Base-by-base conservation (phyloP, 768 basidiomycete genomes). In the Tricholoma furcatifolium region DNA sequence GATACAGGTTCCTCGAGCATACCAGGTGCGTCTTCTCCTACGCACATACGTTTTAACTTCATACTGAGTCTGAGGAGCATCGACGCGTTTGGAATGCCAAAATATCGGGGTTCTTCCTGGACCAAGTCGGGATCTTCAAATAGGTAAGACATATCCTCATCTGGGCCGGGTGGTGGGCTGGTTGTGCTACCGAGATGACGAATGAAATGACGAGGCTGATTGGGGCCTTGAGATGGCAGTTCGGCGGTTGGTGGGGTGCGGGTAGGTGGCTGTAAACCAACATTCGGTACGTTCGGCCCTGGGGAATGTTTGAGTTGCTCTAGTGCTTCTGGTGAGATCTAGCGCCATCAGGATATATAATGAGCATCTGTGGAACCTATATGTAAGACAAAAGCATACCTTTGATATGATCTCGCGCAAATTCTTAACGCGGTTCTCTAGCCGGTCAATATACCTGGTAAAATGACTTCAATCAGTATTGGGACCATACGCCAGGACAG, bases 401-500 rank as follows among this genome's bases (percentile, higher is more conserved):
- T 62, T 66, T 46, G 58, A 64, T 11, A 85, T 66, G 14, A 87
- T 72, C 43, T 73, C 75, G 57, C 85, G 82, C 67, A 87, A 73
- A 60, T 80, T 83, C 55, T 79, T 75, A 9, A 87, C 64, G 18
- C 83, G 72, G 62, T 68, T 78, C 65, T 87, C 84, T 9, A 87
- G 69, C 47, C 70, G 73, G 58, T 87, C 81, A 27, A 84, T 75
- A 59, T 84, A 84, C 12, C 78, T 78, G 36, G 17, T 44, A 18
- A 24, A 8, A 34, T 17, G 24, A 24, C 40, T 53, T 49, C 31
- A n/a, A n/a, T n/a, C n/a, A 43, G 43, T 23, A 23, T 14, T 2
- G 3, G 21, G 30, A 27, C 32, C 14, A n/a, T 10, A 27, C 34
- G 18, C 10, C 7, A 43, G 41, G 24, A 31, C 8, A 12, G 51